Base-by-base conservation (phyloP, 805 yeast species). In the Kuraishia cidri region DNA sequence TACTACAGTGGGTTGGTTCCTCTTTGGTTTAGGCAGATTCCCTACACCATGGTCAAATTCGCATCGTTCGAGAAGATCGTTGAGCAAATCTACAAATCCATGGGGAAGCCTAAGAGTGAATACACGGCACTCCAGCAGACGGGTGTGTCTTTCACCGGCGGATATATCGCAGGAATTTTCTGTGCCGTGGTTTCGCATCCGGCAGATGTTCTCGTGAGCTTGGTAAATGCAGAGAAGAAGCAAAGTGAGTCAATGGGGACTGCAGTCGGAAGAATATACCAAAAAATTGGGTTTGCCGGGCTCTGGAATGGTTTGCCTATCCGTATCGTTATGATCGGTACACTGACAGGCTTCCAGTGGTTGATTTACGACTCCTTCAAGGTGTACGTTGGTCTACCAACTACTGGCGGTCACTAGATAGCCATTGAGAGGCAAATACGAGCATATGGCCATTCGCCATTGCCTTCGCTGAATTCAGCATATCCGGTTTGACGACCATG, bases 141-240 rank as follows among this genome's bases (percentile, higher is more conserved):
- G 15, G 94, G 96, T 32, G 95, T 92, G 26, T 85, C 95, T 16
- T 92, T 90, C 64, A 65, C 78, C 30, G 96, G 95, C 58, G 97
- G 98, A 55, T 90, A 90, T 64, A 73, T 90, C 52, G 98, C 97
- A 8, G 98, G 97, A 78, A 79, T 92, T 35, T 75, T 88, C 64
- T 90, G 97, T 67, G 97, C 98, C 6, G 64, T 82, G 33, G 92
- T 88, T 12, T 88, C 97, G 18, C 97, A 92, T 58, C 98, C 98
- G 14, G 97, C 97, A n/a, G 98, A 90, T 59, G 97, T 90, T 22
- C 79, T 92, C 95, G 97, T 90, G 17, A 83, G 95, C 31, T 84
- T 87, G 69, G 75, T 92, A 49, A 88, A 85, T 55, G 69, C 80
- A 38, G 87, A 76, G 47, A 75, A 72, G 48, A 60, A 58, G 52